Percentiles rank a stretch among this genome's conserved stretches.
phyloP scores from a whole-genome alignment of 1,284 basidiomycete genomes.

The Leucocoprinus gongylophorus region DNA sequence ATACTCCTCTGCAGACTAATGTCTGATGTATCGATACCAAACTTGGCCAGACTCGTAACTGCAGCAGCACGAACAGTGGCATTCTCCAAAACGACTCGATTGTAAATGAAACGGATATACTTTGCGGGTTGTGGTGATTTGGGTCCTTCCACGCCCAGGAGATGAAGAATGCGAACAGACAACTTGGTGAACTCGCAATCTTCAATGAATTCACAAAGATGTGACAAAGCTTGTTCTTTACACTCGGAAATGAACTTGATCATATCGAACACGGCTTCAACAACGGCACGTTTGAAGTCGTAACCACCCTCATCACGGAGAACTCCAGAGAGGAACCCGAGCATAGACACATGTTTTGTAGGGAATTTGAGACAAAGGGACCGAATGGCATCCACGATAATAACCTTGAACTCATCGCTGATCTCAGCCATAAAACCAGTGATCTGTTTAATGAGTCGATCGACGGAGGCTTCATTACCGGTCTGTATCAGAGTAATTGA shows the following conservation, averaged over 20 bases:
- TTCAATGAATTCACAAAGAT: conserved; percentile 99
- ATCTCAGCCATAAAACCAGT: conserved; percentile 99
- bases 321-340: conserved; percentile 90
- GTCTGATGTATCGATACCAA: conserved; percentile 87
- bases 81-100: conserved; percentile 98
- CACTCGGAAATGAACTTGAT: conserved; percentile 95
- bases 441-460: conserved; percentile 99
- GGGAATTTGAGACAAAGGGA: conserved; percentile 99
- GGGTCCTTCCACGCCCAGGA: conserved; percentile 95
- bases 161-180: conserved; percentile 92
- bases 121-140: conserved; percentile 94
- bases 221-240: conserved; percentile 94
- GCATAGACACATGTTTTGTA: conserved; percentile 91
- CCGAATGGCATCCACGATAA: conserved; percentile 98
- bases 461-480: conserved; percentile 97
- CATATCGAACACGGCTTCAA: conserved; percentile 99
- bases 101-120: conserved; percentile 99
- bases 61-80: conserved; percentile 97
- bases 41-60: conserved; percentile 92
- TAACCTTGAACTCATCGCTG: conserved; percentile 99
- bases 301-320: conserved; percentile 97
- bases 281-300: conserved; percentile 98
- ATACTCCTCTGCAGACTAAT: conserved; percentile 78
- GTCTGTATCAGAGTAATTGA: conserved; percentile 48
- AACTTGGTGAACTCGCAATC: conserved; percentile 99